Base-by-base conservation (phyloP, 805 yeast genomes). In the Schwanniomyces polymorphus region DNA sequence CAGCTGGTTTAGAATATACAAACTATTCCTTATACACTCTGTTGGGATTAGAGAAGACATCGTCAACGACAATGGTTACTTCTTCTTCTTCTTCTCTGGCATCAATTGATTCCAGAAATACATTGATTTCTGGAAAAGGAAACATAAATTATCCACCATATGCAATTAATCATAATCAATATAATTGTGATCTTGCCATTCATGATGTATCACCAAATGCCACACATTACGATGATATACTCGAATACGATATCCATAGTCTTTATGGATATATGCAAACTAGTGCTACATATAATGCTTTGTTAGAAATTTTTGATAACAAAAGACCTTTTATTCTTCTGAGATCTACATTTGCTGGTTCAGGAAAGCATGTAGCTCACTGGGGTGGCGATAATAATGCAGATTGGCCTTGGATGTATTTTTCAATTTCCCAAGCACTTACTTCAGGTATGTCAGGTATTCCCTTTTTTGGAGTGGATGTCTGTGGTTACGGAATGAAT, bases 71-170 rank as follows among this genome's bases (percentile, higher is more conserved):
- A 16, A 26, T 38, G 8, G 11, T 52, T 1, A 33, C 35, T 4
- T 17, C 50, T 3, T 25, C 49, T n/a, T 42, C 51, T 18, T 41
- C 54, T 26, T 45, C 54, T 1, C 42, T 57, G 3, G 21, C 48
- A 11, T 33, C 51, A 5, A 41, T 47, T 21, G 50, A 52, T 41
- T 43, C 58, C 16, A 33, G 23, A 42, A 59, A 60, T 43, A 54
- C 54, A 28, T 35, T 51, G 18, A 47, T 48, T 12, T 57, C 63
- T 48, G 54, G 60, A 1, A 58, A 58, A 47, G 59, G 68, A 11
- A 65, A 63, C 42, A 49, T 65, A 43, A 59, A 61, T 46, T 61
- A 60, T 48, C 70, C 70, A 17, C 70, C 70, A n/a, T 65, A 65
- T 47, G 66, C 62, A 8, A 61, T 65, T 46, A 59, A 63, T 47